Evolutionary conservation across 2,329 filamentous ascomycete genomes (phyloP), one percentile per base, ranked within the genome.

Genomic region (Botrytis cinerea): DNA sequence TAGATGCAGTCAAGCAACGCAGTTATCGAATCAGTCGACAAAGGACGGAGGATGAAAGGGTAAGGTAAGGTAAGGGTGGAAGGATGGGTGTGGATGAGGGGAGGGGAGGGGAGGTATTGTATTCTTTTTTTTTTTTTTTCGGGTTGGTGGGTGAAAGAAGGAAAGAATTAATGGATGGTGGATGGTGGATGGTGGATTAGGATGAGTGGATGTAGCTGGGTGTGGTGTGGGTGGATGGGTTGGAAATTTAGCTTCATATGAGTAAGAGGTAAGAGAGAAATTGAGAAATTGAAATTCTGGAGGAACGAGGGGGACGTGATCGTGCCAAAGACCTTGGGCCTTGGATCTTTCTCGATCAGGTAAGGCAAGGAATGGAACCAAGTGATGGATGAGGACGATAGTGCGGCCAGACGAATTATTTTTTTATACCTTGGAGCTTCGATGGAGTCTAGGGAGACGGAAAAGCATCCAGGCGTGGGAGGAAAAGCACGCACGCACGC

Each of bases 1-100:
- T 77, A 57, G 79, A 78, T 75, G 78, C 78, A 79, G 77, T 77
- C 70, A 77, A 76, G 70, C 73, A 75, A 74, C 76, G 78, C 74
- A 73, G 74, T 73, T 73, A 76, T 75, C 73, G 75, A 74, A 63
- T 73, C 59, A 72, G 45, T 72, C 54, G 73, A 72, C 72, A 73
- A 75, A 75, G 77, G 73, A 72, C 75, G 75, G 73, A 73, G 73
- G 75, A 77, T 66, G 73, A 73, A 67, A 68, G 70, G 66, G 38
- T 46, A 32, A 32, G 32, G 61, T 71, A 73, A 73, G 63, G 73
- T 38, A 38, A 38, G 38, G 66, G 38, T 59, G 61, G 72, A 73
- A 73, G 63, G 73, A 73, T 45, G 60, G 68, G 46, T 28, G 68
- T 38, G 69, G 57, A 74, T 64, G 72, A 73, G 73, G 73, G 73